A percentile compares a stretch with the other conserved stretches of the same genome.
Evolutionary conservation across 768 basidiomycete species (phyloP).

Genomic region (Agaricus subrufescens): DNA sequence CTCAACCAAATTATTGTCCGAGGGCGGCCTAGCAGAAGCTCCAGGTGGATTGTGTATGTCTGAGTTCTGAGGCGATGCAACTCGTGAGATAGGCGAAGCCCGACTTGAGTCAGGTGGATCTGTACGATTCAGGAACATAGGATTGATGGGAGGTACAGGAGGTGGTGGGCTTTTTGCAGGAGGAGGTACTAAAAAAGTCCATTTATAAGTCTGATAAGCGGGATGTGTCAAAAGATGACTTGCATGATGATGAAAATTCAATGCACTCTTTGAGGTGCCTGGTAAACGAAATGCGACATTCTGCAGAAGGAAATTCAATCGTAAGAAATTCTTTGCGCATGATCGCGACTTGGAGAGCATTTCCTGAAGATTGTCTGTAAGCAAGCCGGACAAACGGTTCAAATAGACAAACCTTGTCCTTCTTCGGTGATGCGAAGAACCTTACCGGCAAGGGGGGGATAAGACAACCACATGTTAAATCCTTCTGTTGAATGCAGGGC

Average conservation of each 20-base stretch:
- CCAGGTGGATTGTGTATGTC: conserved; percentile 12
- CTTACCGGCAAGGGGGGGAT: conserved; percentile 94
- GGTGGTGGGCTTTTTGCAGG: conserved; percentile 63
- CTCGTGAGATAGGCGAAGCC: conserved; percentile 2
- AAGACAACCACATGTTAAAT: conserved; percentile 87
- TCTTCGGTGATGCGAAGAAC: conserved; percentile 71
- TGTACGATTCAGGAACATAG: conserved; percentile 15
- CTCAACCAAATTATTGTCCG: conserved; percentile 6
- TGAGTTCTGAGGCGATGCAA: conserved; percentile 10
- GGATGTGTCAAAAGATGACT: conserved; percentile 25
- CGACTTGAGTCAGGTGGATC: conserved; percentile 1
- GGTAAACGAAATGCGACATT: conserved; percentile 58
- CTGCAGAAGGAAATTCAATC: conserved; percentile 55
- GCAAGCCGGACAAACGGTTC: not conserved
- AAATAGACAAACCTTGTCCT: conserved; percentile 47
- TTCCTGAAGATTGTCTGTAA: conserved; percentile 39
- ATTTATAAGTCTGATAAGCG: not conserved
- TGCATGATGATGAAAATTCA: conserved; percentile 71
- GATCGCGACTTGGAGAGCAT: conserved; percentile 69
- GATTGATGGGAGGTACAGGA: conserved; percentile 50
- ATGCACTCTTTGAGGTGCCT: conserved; percentile 79
- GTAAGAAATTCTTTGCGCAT: conserved; percentile 85
- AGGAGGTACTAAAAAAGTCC: conserved; percentile 40
- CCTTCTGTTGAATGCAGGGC: conserved; percentile 44
- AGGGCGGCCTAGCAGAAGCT: conserved; percentile 4